A percentile compares a stretch with the other conserved stretches of the same genome.
phyloP scores from a whole-genome alignment of 2,329 filamentous ascomycete species.

The Arthrobotrys iridis region DNA sequence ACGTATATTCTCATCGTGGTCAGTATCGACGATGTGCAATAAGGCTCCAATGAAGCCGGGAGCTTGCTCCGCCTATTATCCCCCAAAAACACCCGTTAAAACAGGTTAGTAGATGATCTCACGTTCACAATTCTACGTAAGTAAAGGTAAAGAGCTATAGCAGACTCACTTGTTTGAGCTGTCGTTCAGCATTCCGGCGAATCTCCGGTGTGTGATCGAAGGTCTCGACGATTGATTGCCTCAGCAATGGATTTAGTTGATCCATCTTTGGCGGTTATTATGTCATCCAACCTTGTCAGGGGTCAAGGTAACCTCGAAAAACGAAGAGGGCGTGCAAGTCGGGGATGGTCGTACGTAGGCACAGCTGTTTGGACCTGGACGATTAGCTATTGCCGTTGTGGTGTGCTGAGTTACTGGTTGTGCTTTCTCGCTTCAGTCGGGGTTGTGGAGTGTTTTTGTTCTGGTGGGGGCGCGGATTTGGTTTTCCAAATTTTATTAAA shows the following conservation, averaged over 20 bases:
- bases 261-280: constrained; percentile 40
- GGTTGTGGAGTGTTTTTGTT: constrained; percentile 46
- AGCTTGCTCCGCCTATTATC: constrained; percentile 81
- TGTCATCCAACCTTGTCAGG: constrained; percentile 39
- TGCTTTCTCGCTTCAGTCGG: constrained; percentile 42
- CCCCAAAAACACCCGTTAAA: not conserved
- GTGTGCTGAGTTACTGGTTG: constrained; percentile 25
- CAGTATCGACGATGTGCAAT: constrained; percentile 86
- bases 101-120: constrained; percentile 28
- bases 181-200: constrained; percentile 79
- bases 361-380: constrained; percentile 24
- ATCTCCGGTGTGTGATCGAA: constrained; percentile 78
- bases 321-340: not conserved
- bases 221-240: constrained; percentile 79
- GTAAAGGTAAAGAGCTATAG: constrained; percentile 5
- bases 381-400: constrained; percentile 1
- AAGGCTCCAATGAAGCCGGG: constrained; percentile 90
- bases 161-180: constrained; percentile 78
- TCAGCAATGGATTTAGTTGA: constrained; percentile 65
- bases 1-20: constrained; percentile 84
- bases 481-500: constrained; percentile 15
- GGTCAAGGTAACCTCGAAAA: constrained; percentile 28
- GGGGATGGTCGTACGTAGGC: constrained; percentile 7
- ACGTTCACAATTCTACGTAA: not conserved
- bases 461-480: constrained; percentile 53